These are phyloP conservation scores for Fusarium sambucinum DNA, from an alignment of 2,329 filamentous ascomycete genomes.

Conservation along the genomic window DNA sequence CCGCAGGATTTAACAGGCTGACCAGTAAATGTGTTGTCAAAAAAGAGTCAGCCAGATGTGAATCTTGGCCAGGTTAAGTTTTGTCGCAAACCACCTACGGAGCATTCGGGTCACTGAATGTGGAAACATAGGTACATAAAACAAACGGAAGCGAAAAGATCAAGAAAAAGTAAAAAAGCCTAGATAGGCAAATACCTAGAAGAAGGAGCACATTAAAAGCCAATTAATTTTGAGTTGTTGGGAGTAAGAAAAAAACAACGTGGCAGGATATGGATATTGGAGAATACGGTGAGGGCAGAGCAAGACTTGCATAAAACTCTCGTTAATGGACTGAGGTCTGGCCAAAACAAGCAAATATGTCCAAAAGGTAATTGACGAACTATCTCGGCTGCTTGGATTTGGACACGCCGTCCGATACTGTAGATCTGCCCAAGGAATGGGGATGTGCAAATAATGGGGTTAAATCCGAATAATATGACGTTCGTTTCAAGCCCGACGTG, in stretches of 20 bases:
- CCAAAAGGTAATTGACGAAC: not conserved
- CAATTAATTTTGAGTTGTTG: slow-evolving; percentile 35
- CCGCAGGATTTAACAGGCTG: not conserved
- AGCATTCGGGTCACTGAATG: slow-evolving; percentile 14
- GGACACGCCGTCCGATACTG: slow-evolving; percentile 16
- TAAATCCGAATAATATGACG: slow-evolving; percentile 6
- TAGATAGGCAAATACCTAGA: not conserved
- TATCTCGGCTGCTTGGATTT: not conserved
- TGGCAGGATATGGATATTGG: slow-evolving; percentile 5
- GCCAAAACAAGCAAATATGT: not conserved
- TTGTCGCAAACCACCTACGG: not conserved
- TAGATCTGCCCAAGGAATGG: slow-evolving; percentile 18
- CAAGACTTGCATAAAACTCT: slow-evolving; percentile 28
- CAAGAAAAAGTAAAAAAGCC: too few relatives aligned
- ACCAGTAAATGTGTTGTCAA: not conserved
- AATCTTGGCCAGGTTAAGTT: not conserved
- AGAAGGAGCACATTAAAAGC: slow-evolving; percentile 4
- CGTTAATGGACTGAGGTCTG: not conserved
- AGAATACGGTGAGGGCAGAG: slow-evolving; percentile 41
- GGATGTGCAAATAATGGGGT: slow-evolving; percentile 4
- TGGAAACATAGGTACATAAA: slow-evolving; percentile 20
- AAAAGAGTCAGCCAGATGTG: not conserved
- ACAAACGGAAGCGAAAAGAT: slow-evolving; percentile 18
- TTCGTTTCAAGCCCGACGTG: slow-evolving; percentile 18
- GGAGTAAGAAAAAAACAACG: slow-evolving; percentile 20